A percentile compares a stretch with the other conserved stretches of the same genome.
Conservation (phyloP, 345 rosid species). For the Syzygium grande region DNA sequence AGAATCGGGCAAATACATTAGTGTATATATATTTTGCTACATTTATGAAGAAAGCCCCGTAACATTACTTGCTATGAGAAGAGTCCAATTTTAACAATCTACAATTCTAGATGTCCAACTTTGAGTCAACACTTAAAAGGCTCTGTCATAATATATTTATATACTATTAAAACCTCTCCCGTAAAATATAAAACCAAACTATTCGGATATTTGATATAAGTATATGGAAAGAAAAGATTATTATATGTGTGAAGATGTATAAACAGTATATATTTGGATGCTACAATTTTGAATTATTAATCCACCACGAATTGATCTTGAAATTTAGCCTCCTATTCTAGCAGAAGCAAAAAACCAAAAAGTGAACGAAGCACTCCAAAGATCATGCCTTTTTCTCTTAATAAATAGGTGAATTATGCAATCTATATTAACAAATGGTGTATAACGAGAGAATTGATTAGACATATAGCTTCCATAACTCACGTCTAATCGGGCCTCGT, state of each 20-base stretch:
- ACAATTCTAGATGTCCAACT: no score
- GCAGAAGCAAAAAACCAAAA: neutral
- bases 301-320: neutral
- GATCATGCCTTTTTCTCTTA: neutral
- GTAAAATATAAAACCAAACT: no score
- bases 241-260: neutral
- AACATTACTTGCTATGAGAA: no score
- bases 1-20: no score
- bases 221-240: neutral
- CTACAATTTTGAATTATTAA: neutral
- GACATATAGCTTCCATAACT: neutral
- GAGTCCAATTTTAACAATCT: no score
- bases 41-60: no score
- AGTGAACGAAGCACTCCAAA: neutral
- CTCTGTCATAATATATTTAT: no score
- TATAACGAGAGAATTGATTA: neutral
- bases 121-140: no score
- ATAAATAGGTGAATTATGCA: neutral
- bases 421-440: neutral
- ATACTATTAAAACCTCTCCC: no score
- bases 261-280: neutral
- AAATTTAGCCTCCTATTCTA: neutral
- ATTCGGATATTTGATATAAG: neutral
- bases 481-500: neutral
- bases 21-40: no score